Evolutionary conservation across 345 rosid species (phyloP).

Genomic region (Syzygium aromaticum): DNA sequence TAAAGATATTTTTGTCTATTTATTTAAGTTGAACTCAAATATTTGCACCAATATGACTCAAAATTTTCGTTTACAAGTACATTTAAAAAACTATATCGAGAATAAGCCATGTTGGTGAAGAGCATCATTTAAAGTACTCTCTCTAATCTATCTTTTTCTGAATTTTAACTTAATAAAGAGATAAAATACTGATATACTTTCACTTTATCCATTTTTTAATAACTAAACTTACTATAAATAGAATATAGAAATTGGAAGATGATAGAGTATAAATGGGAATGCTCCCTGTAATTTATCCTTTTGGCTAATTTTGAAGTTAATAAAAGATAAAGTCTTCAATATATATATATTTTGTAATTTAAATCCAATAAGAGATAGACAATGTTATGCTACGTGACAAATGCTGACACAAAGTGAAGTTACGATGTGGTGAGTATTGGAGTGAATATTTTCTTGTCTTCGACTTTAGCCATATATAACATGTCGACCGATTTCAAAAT

Average conservation of each 20-base stretch:
- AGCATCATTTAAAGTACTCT: neutral
- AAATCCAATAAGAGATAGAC: neutral
- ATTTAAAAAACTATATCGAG: neutral
- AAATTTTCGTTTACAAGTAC: neutral
- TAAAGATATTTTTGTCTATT: neutral
- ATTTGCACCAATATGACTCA: neutral
- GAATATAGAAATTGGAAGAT: neutral
- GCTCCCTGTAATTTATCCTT: neutral
- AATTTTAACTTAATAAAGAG: too few relatives aligned
- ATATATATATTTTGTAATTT: too few relatives aligned
- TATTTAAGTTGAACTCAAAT: neutral
- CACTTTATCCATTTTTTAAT: neutral
- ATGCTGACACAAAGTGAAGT: too few relatives aligned
- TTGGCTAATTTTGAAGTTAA: too few relatives aligned
- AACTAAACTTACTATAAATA: neutral
- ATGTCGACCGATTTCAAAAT: neutral
- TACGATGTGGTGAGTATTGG: too few relatives aligned
- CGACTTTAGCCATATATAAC: neutral
- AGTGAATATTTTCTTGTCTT: too few relatives aligned
- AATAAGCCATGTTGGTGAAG: neutral
- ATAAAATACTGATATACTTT: neutral
- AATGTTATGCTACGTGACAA: neutral
- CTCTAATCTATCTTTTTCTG: neutral
- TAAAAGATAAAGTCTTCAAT: too few relatives aligned
- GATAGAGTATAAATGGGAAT: neutral